Base-by-base conservation (phyloP, 2,329 filamentous ascomycete genomes). In the Dryadomyces quercivorus region DNA sequence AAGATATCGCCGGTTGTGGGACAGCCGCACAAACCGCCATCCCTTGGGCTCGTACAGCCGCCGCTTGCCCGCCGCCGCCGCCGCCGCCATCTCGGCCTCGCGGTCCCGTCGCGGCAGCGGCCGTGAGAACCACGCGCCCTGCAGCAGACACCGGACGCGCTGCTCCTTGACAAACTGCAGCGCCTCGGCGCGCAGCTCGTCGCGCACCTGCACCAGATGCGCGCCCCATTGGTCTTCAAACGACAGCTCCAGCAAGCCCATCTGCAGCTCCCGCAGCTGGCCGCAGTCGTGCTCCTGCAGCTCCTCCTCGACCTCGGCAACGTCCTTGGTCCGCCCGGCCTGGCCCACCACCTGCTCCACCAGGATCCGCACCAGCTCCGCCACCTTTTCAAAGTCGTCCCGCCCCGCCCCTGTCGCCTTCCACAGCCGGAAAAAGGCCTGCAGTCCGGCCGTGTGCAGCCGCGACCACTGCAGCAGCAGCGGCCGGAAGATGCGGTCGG, bases 81-180 rank as follows among this genome's bases (percentile, higher is more conserved):
- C 13, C 67, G 72, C 60, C 1, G 18, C 15, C 18, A 8, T 31
- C 8, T 16, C 16, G 67, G 72, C 60, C 54, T 66, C 69, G 51
- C 67, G 65, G 50, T 70, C 66, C 50, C 69, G 66, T 58, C 63
- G 69, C 51, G 72, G 66, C 12, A 69, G 63, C 5, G 77, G 68
- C 68, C 76, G 70, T 66, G 72, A 67, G 71, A 97, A 98, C 93
- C 93, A 98, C 10, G 86, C 84, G 7, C 93, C 93, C 61, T 88
- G 80, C 4, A 97, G 77, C 43, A 98, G 74, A 65, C 91, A 96
- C 53, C 93, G 80, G 58, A 97, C 87, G 42, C 93, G 83, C 68
- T 98, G 93, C 70, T 98, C 93, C 69, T 95, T 96, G 69, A 97
- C 88, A 64, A 98, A 98, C 63, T 95, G 88, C 53, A 96, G 72